Evolutionary conservation across 2,329 filamentous ascomycete species (phyloP).

Genomic region (Rhynchosporium graminicola): DNA sequence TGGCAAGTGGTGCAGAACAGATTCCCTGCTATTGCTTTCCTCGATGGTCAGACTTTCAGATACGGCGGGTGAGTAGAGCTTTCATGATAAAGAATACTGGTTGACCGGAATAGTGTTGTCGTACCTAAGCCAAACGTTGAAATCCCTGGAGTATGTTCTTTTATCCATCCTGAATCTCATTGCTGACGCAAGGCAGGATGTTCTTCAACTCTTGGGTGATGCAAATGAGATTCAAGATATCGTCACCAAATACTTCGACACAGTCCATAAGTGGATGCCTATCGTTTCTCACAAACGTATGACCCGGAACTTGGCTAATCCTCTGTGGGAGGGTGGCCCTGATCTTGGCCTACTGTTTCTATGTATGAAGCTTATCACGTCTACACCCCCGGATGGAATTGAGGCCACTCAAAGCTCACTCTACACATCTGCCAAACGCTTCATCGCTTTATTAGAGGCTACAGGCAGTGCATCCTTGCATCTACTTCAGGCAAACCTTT

Average conservation of each 20-base stretch:
- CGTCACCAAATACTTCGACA: constrained; percentile 46
- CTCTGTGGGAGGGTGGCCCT: constrained; percentile 47
- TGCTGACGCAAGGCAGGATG: constrained; percentile 38
- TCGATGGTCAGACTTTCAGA: constrained; percentile 47
- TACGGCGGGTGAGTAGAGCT: constrained; percentile 36
- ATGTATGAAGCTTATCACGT: constrained; percentile 50
- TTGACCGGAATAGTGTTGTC: constrained; percentile 37
- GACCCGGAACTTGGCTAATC: constrained; percentile 43
- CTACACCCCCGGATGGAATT: constrained; percentile 42
- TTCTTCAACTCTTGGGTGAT: constrained; percentile 45
- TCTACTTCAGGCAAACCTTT: constrained; percentile 48
- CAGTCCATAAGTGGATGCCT: constrained; percentile 50
- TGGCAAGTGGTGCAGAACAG: constrained; percentile 38
- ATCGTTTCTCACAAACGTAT: constrained; percentile 51
- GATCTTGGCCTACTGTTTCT: constrained; percentile 51
- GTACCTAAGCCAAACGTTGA: constrained; percentile 44
- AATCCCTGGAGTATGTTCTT: constrained; percentile 43
- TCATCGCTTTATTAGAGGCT: constrained; percentile 45
- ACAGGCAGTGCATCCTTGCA: constrained; percentile 46
- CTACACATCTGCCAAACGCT: constrained; percentile 48
- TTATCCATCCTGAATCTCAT: not conserved
- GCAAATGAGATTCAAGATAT: constrained; percentile 43
- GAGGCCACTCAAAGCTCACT: constrained; percentile 43
- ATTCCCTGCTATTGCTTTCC: constrained; percentile 48
- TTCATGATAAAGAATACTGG: not conserved